Evolutionary conservation across 371 early-diverging fungal species (phyloP), one percentile per base, ranked within the genome.

Genomic region (Phascolomyces articulosus): DNA sequence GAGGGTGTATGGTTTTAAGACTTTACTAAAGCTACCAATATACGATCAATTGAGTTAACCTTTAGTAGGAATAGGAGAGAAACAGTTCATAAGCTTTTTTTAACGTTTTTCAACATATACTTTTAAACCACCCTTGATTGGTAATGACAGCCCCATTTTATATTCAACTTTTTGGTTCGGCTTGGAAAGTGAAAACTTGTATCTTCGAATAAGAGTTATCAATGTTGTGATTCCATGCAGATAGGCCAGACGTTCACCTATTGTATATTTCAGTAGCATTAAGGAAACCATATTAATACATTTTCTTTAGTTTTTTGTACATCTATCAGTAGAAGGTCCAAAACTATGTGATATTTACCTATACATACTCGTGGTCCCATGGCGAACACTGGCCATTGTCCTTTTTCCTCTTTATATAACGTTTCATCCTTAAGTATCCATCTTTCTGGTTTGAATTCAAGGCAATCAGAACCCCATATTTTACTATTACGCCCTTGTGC

Each of bases 341-440:
- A n/a, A n/a, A n/a, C n/a, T n/a, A 4, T 6, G 15, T n/a, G n/a
- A n/a, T n/a, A n/a, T 16, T 55, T 55, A 55, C 55, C 55, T 10
- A 55, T 16, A 18, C 55, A 92, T 24, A 87, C 78, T 20, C 92
- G 79, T 1, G 92, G 91, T 0, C 92, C 91, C 7, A 86, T 87
- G 57, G 89, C 85, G 72, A 90, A 89, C 3, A 74, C 79, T 2
- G 77, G 77, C 72, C 75, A 78, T 62, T 78, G 68, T 20, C 82
- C 79, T 63, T 74, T 74, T 18, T 68, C 66, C 54, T 78, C 75
- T 26, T 75, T 71, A 11, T 62, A 44, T 10, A 77, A 61, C 47
- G 77, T 72, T 18, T 78, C 73, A 20, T 78, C 72, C 6, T 61
- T 49, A 4, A 65, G 66, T 38, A 89, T 69, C 85, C 88, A 90